Conservation (phyloP, 1,139 yeast genomes). For the Yamadazyma blattariae region DNA sequence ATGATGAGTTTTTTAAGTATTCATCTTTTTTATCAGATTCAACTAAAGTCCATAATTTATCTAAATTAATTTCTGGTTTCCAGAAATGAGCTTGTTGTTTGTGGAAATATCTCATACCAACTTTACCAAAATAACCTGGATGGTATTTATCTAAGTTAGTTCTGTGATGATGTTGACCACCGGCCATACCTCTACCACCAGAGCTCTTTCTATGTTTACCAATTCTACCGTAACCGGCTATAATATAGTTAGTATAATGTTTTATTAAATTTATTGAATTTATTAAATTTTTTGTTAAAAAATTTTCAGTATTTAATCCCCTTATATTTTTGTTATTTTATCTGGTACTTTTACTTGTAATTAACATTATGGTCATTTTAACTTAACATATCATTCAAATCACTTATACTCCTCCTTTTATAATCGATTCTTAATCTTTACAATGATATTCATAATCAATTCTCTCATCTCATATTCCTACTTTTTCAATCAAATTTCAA, state of each 20-base stretch:
- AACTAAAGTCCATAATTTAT: constrained; percentile 97
- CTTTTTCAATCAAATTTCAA: no score
- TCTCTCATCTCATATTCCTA: no score
- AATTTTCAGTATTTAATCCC: no score
- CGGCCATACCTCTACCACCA: constrained; percentile 99
- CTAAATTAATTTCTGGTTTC: constrained; percentile 98
- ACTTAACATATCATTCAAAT: no score
- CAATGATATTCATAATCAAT: no score
- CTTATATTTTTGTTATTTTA: no score
- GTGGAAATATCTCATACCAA: constrained; percentile 99
- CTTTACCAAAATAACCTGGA: constrained; percentile 99
- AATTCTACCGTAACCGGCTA: constrained; percentile 99
- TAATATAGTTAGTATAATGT: constrained; percentile 30
- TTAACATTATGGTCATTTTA: no score
- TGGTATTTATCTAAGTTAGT: constrained; percentile 99
- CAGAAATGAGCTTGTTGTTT: constrained; percentile 94
- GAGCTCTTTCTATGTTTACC: constrained; percentile 99
- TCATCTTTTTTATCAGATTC: constrained; percentile 94
- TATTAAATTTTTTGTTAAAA: background rate
- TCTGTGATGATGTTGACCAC: constrained; percentile 99
- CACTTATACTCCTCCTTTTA: no score
- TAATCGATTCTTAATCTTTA: no score
- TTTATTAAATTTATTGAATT: background rate
- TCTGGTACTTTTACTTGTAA: no score
- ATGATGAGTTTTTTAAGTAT: constrained; percentile 80